Conservation (phyloP, 2,329 filamentous ascomycete genomes). For the Colletotrichum siamense region DNA sequence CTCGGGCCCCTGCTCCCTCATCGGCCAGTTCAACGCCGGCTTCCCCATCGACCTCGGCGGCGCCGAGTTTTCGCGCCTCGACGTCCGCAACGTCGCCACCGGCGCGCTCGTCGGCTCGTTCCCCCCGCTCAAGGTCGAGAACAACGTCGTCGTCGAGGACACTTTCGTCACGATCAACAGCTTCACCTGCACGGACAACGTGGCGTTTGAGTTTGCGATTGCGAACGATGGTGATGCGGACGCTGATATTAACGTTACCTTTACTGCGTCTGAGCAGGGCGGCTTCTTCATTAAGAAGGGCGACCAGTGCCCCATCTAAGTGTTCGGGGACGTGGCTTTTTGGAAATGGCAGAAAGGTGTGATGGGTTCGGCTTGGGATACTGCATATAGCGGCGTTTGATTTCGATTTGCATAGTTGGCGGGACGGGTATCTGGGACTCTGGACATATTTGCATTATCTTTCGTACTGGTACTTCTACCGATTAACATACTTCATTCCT, state of each 20-base stretch:
- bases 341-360: too few relatives aligned
- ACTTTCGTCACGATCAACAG: conserved; percentile 9
- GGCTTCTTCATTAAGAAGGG: conserved; percentile 11
- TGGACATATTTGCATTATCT: background rate
- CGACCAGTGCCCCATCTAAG: conserved; percentile 10
- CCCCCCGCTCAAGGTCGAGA: background rate
- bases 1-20: conserved; percentile 8
- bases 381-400: background rate
- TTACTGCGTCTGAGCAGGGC: background rate
- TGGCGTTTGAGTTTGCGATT: conserved; percentile 2
- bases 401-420: background rate
- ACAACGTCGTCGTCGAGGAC: background rate
- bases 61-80: conserved; percentile 5
- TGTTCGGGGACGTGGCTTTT: background rate
- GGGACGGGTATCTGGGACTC: background rate
- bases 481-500: background rate
- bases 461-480: background rate
- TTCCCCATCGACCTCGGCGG: conserved; percentile 10
- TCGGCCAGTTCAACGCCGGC: conserved; percentile 4
- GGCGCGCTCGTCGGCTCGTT: conserved; percentile 12
- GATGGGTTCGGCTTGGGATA: background rate
- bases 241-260: background rate
- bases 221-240: background rate
- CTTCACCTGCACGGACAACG: background rate
- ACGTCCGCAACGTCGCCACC: background rate